Conservation (phyloP, 768 basidiomycete species). For the Auriculariales sp. region DNA sequence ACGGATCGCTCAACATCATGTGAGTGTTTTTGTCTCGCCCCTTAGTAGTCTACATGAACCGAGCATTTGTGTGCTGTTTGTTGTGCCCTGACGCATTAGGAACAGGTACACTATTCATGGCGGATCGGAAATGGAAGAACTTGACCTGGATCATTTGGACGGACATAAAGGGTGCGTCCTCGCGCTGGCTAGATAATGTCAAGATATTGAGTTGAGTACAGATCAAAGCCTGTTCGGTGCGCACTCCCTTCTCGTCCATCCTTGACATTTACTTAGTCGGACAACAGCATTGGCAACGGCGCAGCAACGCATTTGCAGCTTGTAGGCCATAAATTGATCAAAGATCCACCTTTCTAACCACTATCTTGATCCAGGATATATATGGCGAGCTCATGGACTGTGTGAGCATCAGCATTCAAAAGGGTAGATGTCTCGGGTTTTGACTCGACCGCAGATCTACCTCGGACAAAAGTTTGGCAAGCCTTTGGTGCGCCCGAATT, state of each 20-base stretch:
- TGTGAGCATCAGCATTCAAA: not conserved
- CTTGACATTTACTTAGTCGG: slow-evolving; percentile 2
- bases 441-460: slow-evolving; percentile 43
- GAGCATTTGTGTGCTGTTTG: not conserved
- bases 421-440: not conserved
- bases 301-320: slow-evolving; percentile 88
- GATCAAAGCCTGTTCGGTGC: slow-evolving; percentile 60
- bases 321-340: slow-evolving; percentile 23
- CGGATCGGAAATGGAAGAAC: slow-evolving; percentile 67
- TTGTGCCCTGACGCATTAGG: not conserved
- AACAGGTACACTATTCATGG: slow-evolving; percentile 78
- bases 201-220: not conserved
- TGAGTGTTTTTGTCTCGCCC: slow-evolving; percentile 14
- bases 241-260: slow-evolving; percentile 1
- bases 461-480: slow-evolving; percentile 87
- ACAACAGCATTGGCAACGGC: slow-evolving; percentile 73
- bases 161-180: slow-evolving; percentile 50
- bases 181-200: not conserved
- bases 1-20: slow-evolving; percentile 93
- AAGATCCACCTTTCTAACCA: not conserved
- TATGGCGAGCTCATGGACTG: slow-evolving; percentile 60
- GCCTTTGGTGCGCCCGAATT: slow-evolving; percentile 40
- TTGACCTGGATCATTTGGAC: slow-evolving; percentile 75
- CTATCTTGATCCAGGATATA: slow-evolving; percentile 51
- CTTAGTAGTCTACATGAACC: not conserved